Evolutionary conservation across 2,329 filamentous ascomycete genomes (phyloP).

Genomic region (Metarhizium humberi): DNA sequence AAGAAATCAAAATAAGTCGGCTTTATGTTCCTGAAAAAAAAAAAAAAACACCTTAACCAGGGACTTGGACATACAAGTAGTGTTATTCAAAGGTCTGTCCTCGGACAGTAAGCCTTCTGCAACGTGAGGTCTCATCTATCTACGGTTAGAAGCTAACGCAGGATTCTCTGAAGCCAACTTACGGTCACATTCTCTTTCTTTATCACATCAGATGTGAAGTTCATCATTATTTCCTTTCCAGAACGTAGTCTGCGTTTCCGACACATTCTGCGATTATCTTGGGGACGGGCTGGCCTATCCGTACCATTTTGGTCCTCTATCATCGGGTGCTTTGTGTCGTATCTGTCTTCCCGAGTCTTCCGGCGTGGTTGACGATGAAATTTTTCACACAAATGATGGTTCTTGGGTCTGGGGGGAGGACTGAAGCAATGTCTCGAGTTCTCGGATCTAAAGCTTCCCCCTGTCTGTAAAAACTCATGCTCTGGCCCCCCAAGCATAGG

Average conservation of each 20-base stretch:
- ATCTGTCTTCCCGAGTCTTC: constrained; percentile 11
- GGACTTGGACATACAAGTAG: not conserved
- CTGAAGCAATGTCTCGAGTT: not conserved
- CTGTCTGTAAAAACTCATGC: not conserved
- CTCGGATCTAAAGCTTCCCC: not conserved
- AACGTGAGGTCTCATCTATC: constrained; percentile 4
- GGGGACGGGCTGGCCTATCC: not conserved
- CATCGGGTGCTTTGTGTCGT: constrained; percentile 1
- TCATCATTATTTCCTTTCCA: constrained; percentile 39
- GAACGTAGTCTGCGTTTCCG: constrained; percentile 20
- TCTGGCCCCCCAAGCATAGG: not conserved
- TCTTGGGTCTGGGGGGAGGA: not conserved
- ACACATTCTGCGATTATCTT: not conserved
- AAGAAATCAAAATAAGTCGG: not conserved
- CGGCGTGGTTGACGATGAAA: constrained; percentile 10
- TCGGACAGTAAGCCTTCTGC: not conserved
- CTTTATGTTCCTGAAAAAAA: not conserved
- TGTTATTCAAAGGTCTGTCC: not conserved
- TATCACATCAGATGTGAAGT: constrained; percentile 37
- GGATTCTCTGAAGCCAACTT: not conserved
- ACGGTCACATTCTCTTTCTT: constrained; percentile 3
- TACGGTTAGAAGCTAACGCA: not conserved
- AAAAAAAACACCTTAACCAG: not conserved
- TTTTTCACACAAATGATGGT: not conserved
- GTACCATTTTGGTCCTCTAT: not conserved